phyloP scores from a whole-genome alignment of 2,329 filamentous ascomycete species.

The Aspergillus sp. region DNA sequence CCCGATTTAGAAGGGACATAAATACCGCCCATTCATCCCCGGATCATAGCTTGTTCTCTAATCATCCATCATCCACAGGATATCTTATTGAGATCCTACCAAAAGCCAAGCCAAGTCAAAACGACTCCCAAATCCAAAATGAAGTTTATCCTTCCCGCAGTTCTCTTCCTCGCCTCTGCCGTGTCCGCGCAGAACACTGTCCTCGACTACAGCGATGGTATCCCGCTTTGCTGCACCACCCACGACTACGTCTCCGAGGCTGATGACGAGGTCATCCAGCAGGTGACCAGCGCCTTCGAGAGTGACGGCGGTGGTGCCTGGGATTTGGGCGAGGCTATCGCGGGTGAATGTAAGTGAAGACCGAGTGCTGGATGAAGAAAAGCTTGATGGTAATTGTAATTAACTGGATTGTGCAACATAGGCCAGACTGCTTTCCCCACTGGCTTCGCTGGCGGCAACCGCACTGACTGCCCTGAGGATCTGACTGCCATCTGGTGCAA shows the following conservation, averaged over 20 bases:
- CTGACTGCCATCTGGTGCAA: slow-evolving; percentile 2
- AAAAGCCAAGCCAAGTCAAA: too few species aligned
- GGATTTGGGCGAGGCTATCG: slow-evolving; percentile 3
- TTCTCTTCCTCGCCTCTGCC: slow-evolving; percentile 2
- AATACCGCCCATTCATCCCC: too few species aligned
- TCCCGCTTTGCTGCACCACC: slow-evolving; percentile 5
- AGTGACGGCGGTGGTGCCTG: slow-evolving; percentile 3
- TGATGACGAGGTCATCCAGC: neutral
- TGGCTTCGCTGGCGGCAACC: neutral
- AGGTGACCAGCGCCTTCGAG: slow-evolving; percentile 7
- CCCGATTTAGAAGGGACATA: too few species aligned
- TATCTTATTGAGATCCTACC: too few species aligned
- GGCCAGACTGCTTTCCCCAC: slow-evolving; percentile 3
- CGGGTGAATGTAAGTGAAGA: slow-evolving; percentile 2
- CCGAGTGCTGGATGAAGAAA: too few species aligned
- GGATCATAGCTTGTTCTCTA: too few species aligned
- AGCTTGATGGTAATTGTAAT: too few species aligned
- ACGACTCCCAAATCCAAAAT: neutral
- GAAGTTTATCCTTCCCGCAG: slow-evolving; percentile 1
- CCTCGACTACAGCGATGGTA: slow-evolving; percentile 7
- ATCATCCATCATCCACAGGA: too few species aligned
- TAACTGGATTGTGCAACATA: neutral
- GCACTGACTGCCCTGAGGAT: neutral
- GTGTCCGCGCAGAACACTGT: neutral
- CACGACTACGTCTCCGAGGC: slow-evolving; percentile 6